Evolutionary conservation across 106 monocot species (phyloP), one percentile per base, ranked within the genome.

Genomic region (Platanthera zijinensis): DNA sequence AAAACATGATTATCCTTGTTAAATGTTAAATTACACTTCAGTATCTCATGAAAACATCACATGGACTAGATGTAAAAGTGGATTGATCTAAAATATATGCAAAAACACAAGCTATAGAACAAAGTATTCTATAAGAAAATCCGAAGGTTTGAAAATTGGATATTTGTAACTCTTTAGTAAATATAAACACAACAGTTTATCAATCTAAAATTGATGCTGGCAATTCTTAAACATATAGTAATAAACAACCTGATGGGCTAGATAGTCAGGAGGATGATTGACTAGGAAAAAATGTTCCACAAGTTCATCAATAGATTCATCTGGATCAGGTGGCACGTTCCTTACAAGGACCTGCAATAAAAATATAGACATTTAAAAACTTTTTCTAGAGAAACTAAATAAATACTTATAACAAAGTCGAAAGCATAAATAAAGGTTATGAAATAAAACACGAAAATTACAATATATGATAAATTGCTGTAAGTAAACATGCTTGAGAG

Each of bases 221-320:
- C 4, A 39, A 67, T 67, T 67, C 67, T 30, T 67, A 11, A 22
- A 67, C 11, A 10, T 8, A 67, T 39, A 7, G 12, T 25, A 70
- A 47, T 46, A 48, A 70, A 70, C 6, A 47, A 89, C 89, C 89
- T 89, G 89, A 79, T 89, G 86, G 52, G 85, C 81, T 46, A 86
- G 74, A 79, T 86, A 89, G 62, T 89, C 78, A 79, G 83, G 83
- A 50, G 83, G 85, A 86, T 89, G 89, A 78, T 89, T 89, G 81
- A 89, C 89, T 50, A 85, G 86, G 50, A 89, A 89, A 79, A 89
- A 89, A 79, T 89, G 89, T 46, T 89, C 89, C 17, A 89, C 89
- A 51, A 81, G 85, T 74, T 89, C 89, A 64, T 77, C 83, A 51
- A 89, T 73, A 46, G 89, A 86, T 51, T 89, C 89, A 82, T 89